phyloP scores from a whole-genome alignment of 2,329 filamentous ascomycete genomes.

The Ophiostoma novo-ulmi region DNA sequence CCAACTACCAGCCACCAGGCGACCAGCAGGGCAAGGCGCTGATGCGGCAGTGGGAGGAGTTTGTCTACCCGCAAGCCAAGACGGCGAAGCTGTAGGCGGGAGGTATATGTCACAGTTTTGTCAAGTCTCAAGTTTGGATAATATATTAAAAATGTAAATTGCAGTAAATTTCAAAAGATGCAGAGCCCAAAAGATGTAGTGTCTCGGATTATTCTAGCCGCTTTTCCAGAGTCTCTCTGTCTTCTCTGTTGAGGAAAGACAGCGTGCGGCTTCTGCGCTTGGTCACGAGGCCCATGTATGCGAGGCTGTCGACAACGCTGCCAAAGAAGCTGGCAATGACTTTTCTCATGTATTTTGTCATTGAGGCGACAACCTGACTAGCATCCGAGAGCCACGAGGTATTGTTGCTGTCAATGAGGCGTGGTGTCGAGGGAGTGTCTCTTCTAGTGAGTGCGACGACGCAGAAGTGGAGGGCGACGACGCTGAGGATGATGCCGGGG shows the following conservation, averaged over 20 bases:
- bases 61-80: conserved; percentile 35
- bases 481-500: not conserved
- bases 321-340: not conserved
- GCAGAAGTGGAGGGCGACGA: conserved; percentile 3
- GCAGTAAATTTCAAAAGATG: not conserved
- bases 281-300: not conserved
- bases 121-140: not conserved
- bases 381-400: not conserved
- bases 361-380: not conserved
- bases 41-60: conserved; percentile 37
- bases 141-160: not conserved
- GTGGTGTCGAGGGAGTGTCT: not conserved
- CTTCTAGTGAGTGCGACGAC: not conserved
- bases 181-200: not conserved
- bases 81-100: conserved; percentile 18
- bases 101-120: too few species aligned
- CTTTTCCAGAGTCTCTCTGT: conserved; percentile 1
- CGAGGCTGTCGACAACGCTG: conserved; percentile 5
- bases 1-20: conserved; percentile 41
- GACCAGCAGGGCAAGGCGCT: conserved; percentile 36
- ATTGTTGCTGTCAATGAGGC: not conserved
- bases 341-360: not conserved
- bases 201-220: not conserved
- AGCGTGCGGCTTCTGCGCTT: not conserved
- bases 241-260: not conserved